Base-by-base conservation (phyloP, 1,139 yeast genomes). In the Petasospora fabianii region DNA sequence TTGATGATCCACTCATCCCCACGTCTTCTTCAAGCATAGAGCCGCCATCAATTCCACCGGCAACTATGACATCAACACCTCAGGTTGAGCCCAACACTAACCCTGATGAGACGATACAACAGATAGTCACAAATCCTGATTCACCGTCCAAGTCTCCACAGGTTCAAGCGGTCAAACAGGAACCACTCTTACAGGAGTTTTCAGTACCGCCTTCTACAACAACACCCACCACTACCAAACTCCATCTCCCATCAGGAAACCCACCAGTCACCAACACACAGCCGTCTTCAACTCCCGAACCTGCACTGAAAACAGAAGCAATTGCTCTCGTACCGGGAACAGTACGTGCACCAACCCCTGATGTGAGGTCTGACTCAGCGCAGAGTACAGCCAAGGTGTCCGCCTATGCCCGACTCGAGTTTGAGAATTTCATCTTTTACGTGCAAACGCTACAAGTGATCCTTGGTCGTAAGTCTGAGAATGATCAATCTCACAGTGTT, bases 401-500 rank as follows among this genome's bases (percentile, higher is more conserved):
- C 9, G 98, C 98, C 1, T 92, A 92, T 59, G 98, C 98, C 2
- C 73, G 96, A 50, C 66, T 92, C 30, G 97, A 92, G 59, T 92
- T 92, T 61, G 96, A 86, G 46, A 80, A 87, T 49, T 90, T 83
- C 59, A 87, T 96, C 4, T 92, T 94, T 61, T 92, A 88, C 54
- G 96, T 92, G 4, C 98, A 92, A 62, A 92, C 98, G 1, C 71
- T 92, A 54, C 97, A 92, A 59, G 96, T 92, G 3, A 75, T 92
- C 8, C 68, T 92, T 31, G 99, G 99, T 7, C 73, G 99, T 51
- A 75, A 87, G 46, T 84, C 94, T 9, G 88, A 84, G 56, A 84
- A 84, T 49, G 84, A 79, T 49, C 62, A 68, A 20, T 55, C 69
- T 14, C 77, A 71, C 55, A 73, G 85, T 28, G 92, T 87, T 11